Evolutionary conservation across 129 eudicot species (phyloP), one percentile per base, ranked within the genome.

Genomic region (Ambrosia trifida): DNA sequence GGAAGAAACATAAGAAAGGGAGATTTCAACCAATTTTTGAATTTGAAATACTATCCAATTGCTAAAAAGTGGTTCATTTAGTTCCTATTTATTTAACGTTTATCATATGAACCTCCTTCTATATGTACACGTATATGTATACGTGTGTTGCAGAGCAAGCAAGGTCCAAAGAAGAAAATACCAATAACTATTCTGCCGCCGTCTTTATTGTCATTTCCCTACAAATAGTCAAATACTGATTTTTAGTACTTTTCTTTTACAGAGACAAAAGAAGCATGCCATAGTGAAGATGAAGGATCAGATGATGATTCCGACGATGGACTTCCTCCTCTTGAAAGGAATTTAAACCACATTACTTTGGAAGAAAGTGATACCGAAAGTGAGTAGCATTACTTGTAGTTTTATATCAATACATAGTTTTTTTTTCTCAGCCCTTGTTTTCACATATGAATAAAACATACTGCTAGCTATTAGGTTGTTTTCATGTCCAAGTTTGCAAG

Each of bases 301-400:
- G 83, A 76, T 50, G 95, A 78, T 63, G 96, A 78, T 59, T 89
- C 96, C n/a, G 99, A 94, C 17, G 99, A 95, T 80, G 99, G 97
- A 44, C 97, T 95, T 64, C 99, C 99, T 5, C 97, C 99, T 2
- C 90, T 95, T 16, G 99, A 90, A 64, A 81, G 86, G 78, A 95
- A 95, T 80, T 43, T 90, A 77, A 95, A 95, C 78, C 99, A 90
- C 67, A 24, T 95, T 13, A 62, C 73, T 54, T 78, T 85, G 77
- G 95, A 85, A 45, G 96, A 83, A 46, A 88, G 85, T 66, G 95
- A 86, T 20, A 82, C 70, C 18, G 99, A 88, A 76, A 86, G 88
- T 58, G 92, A 85, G 67, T 88, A 74, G 79, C 16, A 33, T 62
- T 72, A 35, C 54, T 70, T 16, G 44, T 78, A 62, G 45, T 36